These are phyloP conservation scores for Laguncularia racemosa DNA, from an alignment of 345 rosid species.

Conservation along the genomic window DNA sequence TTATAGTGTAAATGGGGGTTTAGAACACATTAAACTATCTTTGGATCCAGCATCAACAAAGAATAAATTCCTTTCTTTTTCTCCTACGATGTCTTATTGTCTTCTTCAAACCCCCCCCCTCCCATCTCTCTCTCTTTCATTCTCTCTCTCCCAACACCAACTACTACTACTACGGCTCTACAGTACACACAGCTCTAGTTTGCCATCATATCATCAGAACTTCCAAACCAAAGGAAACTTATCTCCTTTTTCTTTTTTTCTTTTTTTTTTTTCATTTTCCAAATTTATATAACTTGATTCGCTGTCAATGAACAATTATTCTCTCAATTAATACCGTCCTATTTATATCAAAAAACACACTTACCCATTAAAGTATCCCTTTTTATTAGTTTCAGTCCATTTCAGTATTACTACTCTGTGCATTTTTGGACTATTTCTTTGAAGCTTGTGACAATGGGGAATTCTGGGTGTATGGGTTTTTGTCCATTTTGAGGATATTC, in stretches of 20 bases:
- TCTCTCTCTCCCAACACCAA: neutral
- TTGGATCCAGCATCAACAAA: neutral
- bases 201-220: neutral
- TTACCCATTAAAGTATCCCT: too few relatives aligned
- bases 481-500: too few relatives aligned
- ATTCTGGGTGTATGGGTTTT: too few relatives aligned
- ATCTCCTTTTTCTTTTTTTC: neutral
- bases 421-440: too few relatives aligned
- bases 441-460: too few relatives aligned
- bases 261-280: neutral
- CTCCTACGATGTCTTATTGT: constrained; percentile 1
- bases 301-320: neutral
- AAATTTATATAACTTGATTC: neutral
- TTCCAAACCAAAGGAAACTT: constrained; percentile 4
- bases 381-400: too few relatives aligned
- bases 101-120: too few relatives aligned
- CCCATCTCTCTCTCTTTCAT: neutral
- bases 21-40: too few relatives aligned
- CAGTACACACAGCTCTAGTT: constrained; percentile 1
- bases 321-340: neutral
- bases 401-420: too few relatives aligned
- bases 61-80: too few relatives aligned
- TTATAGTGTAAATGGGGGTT: too few relatives aligned
- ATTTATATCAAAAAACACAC: too few relatives aligned
- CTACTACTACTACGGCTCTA: neutral